Evolutionary conservation across 495 filamentous ascomycete species (phyloP).

Genomic region (Penicillium subrubescens): DNA sequence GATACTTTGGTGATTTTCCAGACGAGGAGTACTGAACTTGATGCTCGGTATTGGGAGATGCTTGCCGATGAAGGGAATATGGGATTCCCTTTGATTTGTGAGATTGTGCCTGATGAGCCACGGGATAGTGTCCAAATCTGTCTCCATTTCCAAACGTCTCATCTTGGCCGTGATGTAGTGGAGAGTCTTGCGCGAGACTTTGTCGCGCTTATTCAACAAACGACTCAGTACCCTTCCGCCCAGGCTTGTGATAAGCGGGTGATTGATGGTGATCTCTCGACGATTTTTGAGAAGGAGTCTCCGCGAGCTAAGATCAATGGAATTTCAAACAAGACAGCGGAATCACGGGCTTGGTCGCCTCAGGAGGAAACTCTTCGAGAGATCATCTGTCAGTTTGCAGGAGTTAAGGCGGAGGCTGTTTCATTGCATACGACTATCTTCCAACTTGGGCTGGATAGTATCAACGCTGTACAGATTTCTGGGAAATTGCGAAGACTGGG

Average conservation of each 20-base stretch:
- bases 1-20: constrained; percentile 79
- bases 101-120: constrained; percentile 58
- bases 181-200: constrained; percentile 52
- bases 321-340: background rate
- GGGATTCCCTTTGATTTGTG: constrained; percentile 74
- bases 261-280: constrained; percentile 6
- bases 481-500: constrained; percentile 61
- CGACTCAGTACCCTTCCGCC: constrained; percentile 34
- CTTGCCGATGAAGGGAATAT: constrained; percentile 70
- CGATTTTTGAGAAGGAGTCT: constrained; percentile 13
- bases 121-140: constrained; percentile 38
- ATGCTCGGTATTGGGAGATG: constrained; percentile 64
- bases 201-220: constrained; percentile 45
- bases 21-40: constrained; percentile 49
- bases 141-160: constrained; percentile 34
- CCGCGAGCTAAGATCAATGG: background rate
- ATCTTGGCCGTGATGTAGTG: constrained; percentile 42
- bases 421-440: constrained; percentile 54
- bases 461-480: constrained; percentile 59
- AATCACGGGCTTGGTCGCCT: constrained; percentile 46
- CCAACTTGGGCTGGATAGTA: constrained; percentile 46
- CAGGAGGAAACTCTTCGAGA: constrained; percentile 62
- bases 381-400: constrained; percentile 58
- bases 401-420: constrained; percentile 46
- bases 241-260: constrained; percentile 32